Conservation (phyloP, 2,329 filamentous ascomycete genomes). For the Fusarium sp. region DNA sequence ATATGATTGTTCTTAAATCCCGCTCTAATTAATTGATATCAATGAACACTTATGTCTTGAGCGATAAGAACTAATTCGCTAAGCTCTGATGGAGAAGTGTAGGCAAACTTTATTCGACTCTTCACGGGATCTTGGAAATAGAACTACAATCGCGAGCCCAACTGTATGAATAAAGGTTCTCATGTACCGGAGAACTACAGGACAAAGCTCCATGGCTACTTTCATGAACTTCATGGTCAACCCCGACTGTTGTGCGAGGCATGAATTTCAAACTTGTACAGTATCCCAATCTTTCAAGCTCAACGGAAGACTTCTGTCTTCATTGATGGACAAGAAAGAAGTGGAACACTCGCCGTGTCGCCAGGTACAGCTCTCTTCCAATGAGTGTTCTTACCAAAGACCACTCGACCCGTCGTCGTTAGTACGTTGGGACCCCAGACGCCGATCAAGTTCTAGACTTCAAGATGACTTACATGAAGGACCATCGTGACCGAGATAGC, state of each 20-base stretch:
- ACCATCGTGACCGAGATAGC: neutral
- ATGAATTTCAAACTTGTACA: neutral
- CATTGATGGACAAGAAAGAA: neutral
- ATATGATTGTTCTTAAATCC: fast-evolving
- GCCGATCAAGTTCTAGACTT: neutral
- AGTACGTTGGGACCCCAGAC: neutral
- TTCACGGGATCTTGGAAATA: neutral
- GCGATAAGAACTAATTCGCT: neutral
- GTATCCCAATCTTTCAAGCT: neutral
- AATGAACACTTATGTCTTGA: neutral
- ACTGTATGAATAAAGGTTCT: fast-evolving
- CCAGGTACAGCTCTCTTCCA: neutral
- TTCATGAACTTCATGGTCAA: neutral
- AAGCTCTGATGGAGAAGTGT: neutral
- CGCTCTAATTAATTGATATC: fast-evolving
- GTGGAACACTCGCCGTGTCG: neutral
- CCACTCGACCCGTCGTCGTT: neutral
- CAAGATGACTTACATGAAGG: neutral
- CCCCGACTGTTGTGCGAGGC: neutral
- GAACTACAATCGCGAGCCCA: neutral
- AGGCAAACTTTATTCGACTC: neutral
- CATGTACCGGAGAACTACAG: no score
- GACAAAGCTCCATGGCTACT: no score
- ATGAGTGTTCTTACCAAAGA: neutral
- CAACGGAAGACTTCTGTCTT: neutral